These are phyloP conservation scores for Colletotrichum musicola DNA, from an alignment of 2,329 filamentous ascomycete species.

Conservation along the genomic window DNA sequence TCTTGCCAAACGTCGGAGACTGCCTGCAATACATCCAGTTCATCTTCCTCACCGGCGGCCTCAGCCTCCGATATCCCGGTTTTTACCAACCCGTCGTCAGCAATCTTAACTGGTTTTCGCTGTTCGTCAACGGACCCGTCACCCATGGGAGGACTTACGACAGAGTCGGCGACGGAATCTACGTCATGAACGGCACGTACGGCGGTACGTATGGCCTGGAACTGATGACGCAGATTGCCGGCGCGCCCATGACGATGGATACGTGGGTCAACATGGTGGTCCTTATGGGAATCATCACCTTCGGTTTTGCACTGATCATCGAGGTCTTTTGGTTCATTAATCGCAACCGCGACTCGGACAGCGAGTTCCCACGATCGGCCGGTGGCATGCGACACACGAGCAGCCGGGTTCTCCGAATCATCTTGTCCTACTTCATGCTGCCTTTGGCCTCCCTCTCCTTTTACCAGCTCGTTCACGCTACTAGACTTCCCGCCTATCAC, in stretches of 20 bases:
- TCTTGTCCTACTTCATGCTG: slow-evolving; percentile 82
- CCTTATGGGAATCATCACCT: slow-evolving; percentile 70
- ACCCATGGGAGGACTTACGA: slow-evolving; percentile 43
- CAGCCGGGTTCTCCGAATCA: slow-evolving; percentile 72
- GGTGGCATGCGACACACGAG: slow-evolving; percentile 30
- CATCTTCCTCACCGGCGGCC: slow-evolving; percentile 75
- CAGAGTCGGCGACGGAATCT: slow-evolving; percentile 67
- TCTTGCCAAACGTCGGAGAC: slow-evolving; percentile 51
- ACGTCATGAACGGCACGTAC: slow-evolving; percentile 75
- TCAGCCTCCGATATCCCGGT: slow-evolving; percentile 80
- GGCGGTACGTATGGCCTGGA: slow-evolving; percentile 68
- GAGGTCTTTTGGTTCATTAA: slow-evolving; percentile 56
- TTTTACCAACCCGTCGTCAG: slow-evolving; percentile 80
- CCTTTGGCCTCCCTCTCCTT: slow-evolving; percentile 79
- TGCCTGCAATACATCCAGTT: slow-evolving; percentile 84
- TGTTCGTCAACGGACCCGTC: slow-evolving; percentile 66
- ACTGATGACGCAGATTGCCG: slow-evolving; percentile 75
- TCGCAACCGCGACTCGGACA: slow-evolving; percentile 60
- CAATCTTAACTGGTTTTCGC: slow-evolving; percentile 74
- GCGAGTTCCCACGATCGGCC: slow-evolving; percentile 7
- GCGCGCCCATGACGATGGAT: slow-evolving; percentile 70
- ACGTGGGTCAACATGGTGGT: slow-evolving; percentile 80
- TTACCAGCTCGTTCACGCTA: slow-evolving; percentile 70
- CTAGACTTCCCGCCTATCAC: slow-evolving; percentile 43
- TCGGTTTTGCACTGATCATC: slow-evolving; percentile 62